Base-by-base conservation (phyloP, 768 basidiomycete species). In the Galerina sulciceps region DNA sequence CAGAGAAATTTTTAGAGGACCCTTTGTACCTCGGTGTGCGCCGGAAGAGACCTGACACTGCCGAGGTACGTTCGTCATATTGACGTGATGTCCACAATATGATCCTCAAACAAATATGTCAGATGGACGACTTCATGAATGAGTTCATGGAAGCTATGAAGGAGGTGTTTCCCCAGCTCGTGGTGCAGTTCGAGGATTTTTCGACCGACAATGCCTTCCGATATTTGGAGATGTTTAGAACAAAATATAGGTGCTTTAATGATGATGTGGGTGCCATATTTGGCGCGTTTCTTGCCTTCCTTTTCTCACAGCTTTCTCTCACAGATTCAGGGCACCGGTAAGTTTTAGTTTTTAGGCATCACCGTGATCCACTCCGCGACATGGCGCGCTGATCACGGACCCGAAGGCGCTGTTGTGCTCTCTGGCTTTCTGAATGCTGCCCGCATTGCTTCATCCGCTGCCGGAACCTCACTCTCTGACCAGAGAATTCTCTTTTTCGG, bases 401-500 rank as follows among this genome's bases (percentile, higher is more conserved):
- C 42, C 10, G 50, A 46, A 79, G 90, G 89, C 10, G 83, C 88
- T 41, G 90, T 93, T 53, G 81, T 92, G 52, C 78, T 93, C 53
- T 87, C 84, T 53, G 90, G 90, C 4, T 89, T 91, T 73, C 74
- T 90, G 59, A 89, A 89, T 58, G 89, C 91, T 18, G 89, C 88
- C 0, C 81, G 81, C 55, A 75, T 89, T 36, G 77, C 86, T 11
- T 82, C 83, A 45, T 76, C 75, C 75, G 71, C 83, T 69, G 70
- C 84, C 79, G 71, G 80, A 72, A 79, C 55, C 47, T 78, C 89
- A 10, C 75, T 93, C 46, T 73, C 79, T 23, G 89, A 91, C 47
- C 94, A 96, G 65, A 84, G 85, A 44, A 90, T 96, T 65, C 79
- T 96, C 50, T 95, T 96, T 81, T 87, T 91, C 50, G 94, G 94